Percentiles rank a stretch among this genome's conserved stretches.
These are phyloP conservation scores for Cardiospermum halicacabum DNA, from an alignment of 345 rosid species.

Conservation along the genomic window DNA sequence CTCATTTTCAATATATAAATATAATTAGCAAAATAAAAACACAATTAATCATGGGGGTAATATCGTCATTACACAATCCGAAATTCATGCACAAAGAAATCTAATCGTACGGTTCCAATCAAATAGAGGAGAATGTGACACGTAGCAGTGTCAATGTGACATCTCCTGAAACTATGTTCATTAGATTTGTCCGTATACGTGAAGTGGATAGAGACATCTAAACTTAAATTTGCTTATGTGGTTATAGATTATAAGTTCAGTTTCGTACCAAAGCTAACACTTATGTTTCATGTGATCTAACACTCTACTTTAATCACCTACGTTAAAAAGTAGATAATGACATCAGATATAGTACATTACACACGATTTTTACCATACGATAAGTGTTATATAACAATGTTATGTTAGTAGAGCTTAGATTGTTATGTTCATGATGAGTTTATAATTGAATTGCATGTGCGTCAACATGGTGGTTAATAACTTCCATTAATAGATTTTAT, in stretches of 20 bases:
- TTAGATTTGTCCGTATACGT: neutral
- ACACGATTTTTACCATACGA: too few relatives aligned
- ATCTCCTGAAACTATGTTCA: neutral
- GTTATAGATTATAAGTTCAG: neutral
- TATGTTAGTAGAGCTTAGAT: too few relatives aligned
- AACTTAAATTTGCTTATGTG: neutral
- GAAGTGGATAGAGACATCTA: neutral
- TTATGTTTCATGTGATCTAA: constrained; percentile 6
- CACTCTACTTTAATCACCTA: constrained; percentile 8
- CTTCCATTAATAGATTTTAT: neutral
- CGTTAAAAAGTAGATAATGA: constrained; percentile 2
- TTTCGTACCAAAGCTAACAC: neutral
- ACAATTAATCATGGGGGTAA: neutral
- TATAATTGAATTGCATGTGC: constrained; percentile 8
- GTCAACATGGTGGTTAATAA: neutral
- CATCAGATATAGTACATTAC: too few relatives aligned
- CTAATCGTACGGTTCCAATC: neutral
- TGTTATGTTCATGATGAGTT: neutral
- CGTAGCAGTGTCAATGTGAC: neutral
- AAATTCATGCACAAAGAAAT: neutral
- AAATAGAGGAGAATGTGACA: neutral
- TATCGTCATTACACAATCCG: neutral
- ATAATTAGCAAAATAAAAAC: too few relatives aligned
- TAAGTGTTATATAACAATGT: too few relatives aligned
- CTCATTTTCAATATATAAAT: too few relatives aligned